These are phyloP conservation scores for Catunica adiposa DNA, from an alignment of 2,329 filamentous ascomycete genomes.

Conservation along the genomic window DNA sequence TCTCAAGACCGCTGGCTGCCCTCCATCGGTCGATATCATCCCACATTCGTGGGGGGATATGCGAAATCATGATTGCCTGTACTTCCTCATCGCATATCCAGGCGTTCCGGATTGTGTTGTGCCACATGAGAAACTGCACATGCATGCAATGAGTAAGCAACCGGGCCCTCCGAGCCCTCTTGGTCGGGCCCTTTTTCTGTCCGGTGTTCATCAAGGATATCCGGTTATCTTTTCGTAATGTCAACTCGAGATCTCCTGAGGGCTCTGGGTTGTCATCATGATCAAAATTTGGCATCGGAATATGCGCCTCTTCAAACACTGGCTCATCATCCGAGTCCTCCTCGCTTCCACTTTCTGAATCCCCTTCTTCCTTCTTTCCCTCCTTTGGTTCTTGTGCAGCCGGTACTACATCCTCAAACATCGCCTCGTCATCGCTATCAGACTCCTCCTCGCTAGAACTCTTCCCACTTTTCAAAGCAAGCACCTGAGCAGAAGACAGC, in stretches of 20 bases:
- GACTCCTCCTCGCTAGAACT: slow-evolving; percentile 29
- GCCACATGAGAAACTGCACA: slow-evolving; percentile 73
- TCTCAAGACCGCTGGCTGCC: slow-evolving; percentile 45
- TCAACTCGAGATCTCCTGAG: slow-evolving; percentile 57
- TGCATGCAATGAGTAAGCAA: slow-evolving; percentile 74
- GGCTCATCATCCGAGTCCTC: slow-evolving; percentile 43
- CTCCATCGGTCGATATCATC: slow-evolving; percentile 61
- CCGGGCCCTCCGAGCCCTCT: slow-evolving; percentile 65
- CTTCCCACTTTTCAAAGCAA: slow-evolving; percentile 18
- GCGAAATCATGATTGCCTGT: slow-evolving; percentile 59
- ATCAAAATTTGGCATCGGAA: slow-evolving; percentile 25
- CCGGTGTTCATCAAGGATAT: slow-evolving; percentile 46
- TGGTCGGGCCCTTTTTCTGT: slow-evolving; percentile 68
- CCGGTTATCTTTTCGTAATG: slow-evolving; percentile 41
- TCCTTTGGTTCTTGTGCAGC: slow-evolving; percentile 20
- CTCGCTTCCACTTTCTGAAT: slow-evolving; percentile 22
- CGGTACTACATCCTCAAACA: slow-evolving; percentile 26
- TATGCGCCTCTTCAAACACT: slow-evolving; percentile 46
- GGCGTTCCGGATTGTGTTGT: slow-evolving; percentile 70
- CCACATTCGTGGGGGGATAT: slow-evolving; percentile 50
- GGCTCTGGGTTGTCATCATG: slow-evolving; percentile 31
- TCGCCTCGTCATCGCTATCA: slow-evolving; percentile 23
- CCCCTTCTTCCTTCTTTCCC: slow-evolving; percentile 13
- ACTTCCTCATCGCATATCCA: slow-evolving; percentile 68
- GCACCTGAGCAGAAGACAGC: slow-evolving; percentile 13